phyloP scores from a whole-genome alignment of 1,139 yeast genomes.

The Blastobotrys aristatus region DNA sequence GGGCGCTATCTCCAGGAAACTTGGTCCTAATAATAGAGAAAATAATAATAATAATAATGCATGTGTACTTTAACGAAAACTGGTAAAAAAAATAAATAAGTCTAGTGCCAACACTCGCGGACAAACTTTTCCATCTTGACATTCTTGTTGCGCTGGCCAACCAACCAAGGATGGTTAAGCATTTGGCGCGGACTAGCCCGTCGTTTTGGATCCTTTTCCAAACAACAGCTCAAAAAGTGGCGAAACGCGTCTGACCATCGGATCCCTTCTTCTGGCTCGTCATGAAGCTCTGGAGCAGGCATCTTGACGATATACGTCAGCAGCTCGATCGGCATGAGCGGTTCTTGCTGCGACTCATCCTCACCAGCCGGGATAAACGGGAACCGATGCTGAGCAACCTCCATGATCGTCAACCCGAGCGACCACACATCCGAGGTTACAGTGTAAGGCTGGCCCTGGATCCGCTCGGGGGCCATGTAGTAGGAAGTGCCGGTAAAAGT shows the following conservation, averaged over 20 bases:
- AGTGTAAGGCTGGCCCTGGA: constrained; percentile 90
- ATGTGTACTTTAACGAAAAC: not conserved
- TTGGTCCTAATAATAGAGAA: constrained; percentile 49
- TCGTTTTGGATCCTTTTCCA: constrained; percentile 70
- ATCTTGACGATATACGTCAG: constrained; percentile 74
- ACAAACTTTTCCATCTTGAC: constrained; percentile 90
- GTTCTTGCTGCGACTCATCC: constrained; percentile 36
- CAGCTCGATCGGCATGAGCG: constrained; percentile 78
- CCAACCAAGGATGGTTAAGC: constrained; percentile 88
- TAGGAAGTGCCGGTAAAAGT: constrained; percentile 96
- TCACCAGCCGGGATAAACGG: constrained; percentile 52
- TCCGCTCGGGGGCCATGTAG: constrained; percentile 98
- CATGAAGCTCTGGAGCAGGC: constrained; percentile 67
- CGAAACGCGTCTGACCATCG: constrained; percentile 80
- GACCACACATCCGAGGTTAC: constrained; percentile 98
- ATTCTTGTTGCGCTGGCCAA: constrained; percentile 60
- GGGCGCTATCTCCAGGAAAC: constrained; percentile 85
- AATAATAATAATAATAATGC: not conserved
- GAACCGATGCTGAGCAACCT: constrained; percentile 84
- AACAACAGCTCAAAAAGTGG: constrained; percentile 73
- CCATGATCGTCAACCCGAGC: constrained; percentile 80
- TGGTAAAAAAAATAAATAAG: not conserved
- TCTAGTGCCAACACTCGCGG: constrained; percentile 62
- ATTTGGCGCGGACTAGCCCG: constrained; percentile 92
- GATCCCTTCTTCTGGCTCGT: constrained; percentile 71